These are phyloP conservation scores for Primulina eburnea DNA, from an alignment of 257 asterid genomes.

Conservation along the genomic window DNA sequence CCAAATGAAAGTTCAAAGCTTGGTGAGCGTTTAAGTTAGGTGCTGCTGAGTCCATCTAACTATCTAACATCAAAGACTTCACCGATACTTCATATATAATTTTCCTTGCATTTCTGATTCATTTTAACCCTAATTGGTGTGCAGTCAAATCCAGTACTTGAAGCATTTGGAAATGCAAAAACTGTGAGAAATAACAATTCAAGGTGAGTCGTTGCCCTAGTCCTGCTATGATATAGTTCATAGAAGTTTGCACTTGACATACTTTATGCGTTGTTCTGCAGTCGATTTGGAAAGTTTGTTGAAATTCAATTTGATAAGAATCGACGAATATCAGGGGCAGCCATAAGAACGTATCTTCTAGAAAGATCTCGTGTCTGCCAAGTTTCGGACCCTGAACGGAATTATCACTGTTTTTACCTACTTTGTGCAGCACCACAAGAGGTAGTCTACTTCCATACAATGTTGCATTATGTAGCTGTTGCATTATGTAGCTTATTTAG, in stretches of 20 bases:
- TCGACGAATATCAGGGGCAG: conserved; percentile 97
- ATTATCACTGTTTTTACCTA: conserved; percentile 93
- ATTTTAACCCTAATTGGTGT: conserved; percentile 30
- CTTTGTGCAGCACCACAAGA: conserved; percentile 97
- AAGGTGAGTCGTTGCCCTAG: conserved; percentile 46
- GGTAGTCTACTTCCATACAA: conserved; percentile 36
- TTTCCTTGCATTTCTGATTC: conserved; percentile 16
- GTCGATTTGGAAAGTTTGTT: conserved; percentile 96
- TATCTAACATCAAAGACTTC: neutral
- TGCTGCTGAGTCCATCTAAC: neutral
- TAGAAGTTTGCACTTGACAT: conserved; percentile 1
- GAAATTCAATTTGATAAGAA: conserved; percentile 94
- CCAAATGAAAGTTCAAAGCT: neutral
- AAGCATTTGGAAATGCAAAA: conserved; percentile 99
- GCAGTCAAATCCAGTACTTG: conserved; percentile 99
- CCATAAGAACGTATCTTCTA: conserved; percentile 93
- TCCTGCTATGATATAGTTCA: conserved; percentile 7
- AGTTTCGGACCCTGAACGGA: conserved; percentile 93
- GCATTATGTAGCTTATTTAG: conserved; percentile 24
- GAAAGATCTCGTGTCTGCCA: conserved; percentile 99
- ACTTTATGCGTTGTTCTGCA: conserved; percentile 40
- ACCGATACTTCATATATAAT: conserved; percentile 12
- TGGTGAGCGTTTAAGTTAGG: conserved; percentile 3
- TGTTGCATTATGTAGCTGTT: too few species aligned
- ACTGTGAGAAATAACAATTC: conserved; percentile 97